phyloP scores from a whole-genome alignment of 169 alveolate genomes.

The Plasmodium malariae region DNA sequence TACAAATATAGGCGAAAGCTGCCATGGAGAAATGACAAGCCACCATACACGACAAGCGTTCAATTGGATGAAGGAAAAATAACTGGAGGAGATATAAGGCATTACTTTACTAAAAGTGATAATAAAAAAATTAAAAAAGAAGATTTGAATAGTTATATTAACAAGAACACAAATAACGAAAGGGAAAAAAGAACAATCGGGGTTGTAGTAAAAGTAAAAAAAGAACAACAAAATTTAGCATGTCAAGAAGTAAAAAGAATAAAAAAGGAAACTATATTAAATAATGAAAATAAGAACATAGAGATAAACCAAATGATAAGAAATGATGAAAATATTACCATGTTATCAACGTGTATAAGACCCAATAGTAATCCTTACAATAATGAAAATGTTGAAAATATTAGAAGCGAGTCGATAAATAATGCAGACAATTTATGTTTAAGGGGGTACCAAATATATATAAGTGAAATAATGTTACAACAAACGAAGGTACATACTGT shows the following conservation, averaged over 20 bases:
- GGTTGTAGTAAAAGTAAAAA: not conserved
- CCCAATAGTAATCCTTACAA: not conserved
- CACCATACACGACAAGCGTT: constrained; percentile 62
- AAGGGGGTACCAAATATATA: constrained; percentile 78
- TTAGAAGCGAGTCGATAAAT: not conserved
- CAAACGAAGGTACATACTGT: constrained; percentile 82
- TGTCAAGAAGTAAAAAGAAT: constrained; percentile 2
- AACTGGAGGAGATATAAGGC: constrained; percentile 19
- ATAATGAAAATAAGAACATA: not conserved
- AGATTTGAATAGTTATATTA: not conserved
- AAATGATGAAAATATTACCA: not conserved
- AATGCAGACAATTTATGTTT: constrained; percentile 9
- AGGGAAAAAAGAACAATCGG: not conserved
- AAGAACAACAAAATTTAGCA: constrained; percentile 9
- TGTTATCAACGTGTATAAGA: not conserved
- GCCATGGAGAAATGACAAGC: constrained; percentile 76
- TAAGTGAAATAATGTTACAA: constrained; percentile 84
- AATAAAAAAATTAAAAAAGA: not conserved
- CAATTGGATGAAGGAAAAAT: constrained; percentile 5
- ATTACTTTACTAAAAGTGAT: constrained; percentile 11
- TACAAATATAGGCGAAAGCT: constrained; percentile 46
- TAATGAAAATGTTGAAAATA: constrained; percentile 6
- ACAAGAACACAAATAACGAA: not conserved
- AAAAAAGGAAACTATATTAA: constrained; percentile 7
- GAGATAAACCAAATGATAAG: not conserved